Evolutionary conservation across 106 monocot genomes (phyloP).

Genomic region (Dioscorea zingiberensis): DNA sequence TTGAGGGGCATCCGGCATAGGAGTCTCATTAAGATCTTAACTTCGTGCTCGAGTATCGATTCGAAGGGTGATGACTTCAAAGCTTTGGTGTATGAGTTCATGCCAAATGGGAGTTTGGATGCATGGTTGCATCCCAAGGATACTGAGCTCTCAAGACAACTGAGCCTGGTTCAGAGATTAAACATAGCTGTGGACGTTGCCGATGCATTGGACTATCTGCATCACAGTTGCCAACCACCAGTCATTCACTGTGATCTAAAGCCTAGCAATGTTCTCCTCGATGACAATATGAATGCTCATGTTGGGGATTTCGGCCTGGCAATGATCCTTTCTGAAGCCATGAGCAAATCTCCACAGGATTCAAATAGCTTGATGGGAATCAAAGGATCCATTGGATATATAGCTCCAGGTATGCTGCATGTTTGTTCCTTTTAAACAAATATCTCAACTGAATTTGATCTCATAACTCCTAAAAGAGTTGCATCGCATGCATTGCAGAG

Average conservation of each 20-base stretch:
- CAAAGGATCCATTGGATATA: conserved; percentile 70
- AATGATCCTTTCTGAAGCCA: conserved; percentile 21
- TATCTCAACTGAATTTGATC: not conserved
- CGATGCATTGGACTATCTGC: conserved; percentile 47
- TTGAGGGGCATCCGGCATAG: conserved; percentile 36
- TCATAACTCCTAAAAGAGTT: not conserved
- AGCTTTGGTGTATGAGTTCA: conserved; percentile 38
- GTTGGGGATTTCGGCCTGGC: conserved; percentile 72
- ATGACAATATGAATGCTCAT: conserved; percentile 40
- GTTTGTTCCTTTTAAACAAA: not conserved
- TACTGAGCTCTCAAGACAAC: not conserved
- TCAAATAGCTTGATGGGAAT: conserved; percentile 18
- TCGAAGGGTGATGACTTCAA: conserved; percentile 38
- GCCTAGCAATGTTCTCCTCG: conserved; percentile 48
- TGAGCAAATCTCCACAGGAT: not conserved
- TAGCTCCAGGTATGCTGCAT: conserved; percentile 53
- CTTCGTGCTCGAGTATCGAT: conserved; percentile 31
- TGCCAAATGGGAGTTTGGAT: conserved; percentile 48
- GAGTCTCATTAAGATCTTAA: conserved; percentile 41
- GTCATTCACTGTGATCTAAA: conserved; percentile 54
- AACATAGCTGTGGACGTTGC: conserved; percentile 44
- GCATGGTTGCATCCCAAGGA: conserved; percentile 33
- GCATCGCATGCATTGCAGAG: conserved; percentile 5
- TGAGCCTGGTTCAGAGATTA: conserved; percentile 26
- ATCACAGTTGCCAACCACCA: conserved; percentile 18